These are phyloP conservation scores for Macadamia tetraphylla DNA, from an alignment of 164 flowering plant species.

Conservation along the genomic window DNA sequence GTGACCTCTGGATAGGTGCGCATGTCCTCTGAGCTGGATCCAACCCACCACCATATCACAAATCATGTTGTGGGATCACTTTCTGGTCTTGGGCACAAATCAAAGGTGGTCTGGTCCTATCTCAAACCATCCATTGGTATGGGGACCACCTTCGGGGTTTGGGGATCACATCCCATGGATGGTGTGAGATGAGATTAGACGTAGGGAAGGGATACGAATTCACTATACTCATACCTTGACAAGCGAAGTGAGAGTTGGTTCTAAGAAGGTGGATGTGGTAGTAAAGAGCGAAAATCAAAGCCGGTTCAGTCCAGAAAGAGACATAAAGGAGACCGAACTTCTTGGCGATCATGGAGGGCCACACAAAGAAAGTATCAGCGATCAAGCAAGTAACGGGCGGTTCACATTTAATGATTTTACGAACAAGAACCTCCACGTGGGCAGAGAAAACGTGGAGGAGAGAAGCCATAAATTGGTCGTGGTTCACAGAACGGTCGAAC, in stretches of 20 bases:
- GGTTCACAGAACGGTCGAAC: conserved; percentile 68
- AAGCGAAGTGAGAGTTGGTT: conserved; percentile 58
- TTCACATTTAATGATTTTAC: conserved; percentile 15
- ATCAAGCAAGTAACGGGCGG: conserved; percentile 44
- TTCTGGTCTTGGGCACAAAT: too few relatives aligned
- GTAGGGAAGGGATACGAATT: too few relatives aligned
- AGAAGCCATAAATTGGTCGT: conserved; percentile 58
- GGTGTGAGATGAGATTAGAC: too few relatives aligned
- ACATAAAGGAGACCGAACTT: conserved; percentile 47
- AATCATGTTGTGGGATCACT: too few relatives aligned
- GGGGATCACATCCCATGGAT: too few relatives aligned
- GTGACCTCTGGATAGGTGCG: too few relatives aligned
- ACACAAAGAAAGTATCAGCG: conserved; percentile 79
- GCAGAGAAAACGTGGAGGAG: conserved; percentile 56
- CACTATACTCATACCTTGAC: conserved; percentile 29
- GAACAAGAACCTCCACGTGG: conserved; percentile 52
- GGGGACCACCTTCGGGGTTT: too few relatives aligned
- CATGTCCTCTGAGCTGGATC: too few relatives aligned
- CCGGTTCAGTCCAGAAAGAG: conserved; percentile 90
- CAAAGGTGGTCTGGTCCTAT: too few relatives aligned
- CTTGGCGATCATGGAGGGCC: conserved; percentile 59
- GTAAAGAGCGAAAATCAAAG: conserved; percentile 61
- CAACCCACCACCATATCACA: too few relatives aligned
- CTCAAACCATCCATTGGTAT: too few relatives aligned
- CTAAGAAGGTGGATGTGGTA: conserved; percentile 59